phyloP scores from a whole-genome alignment of 2,329 filamentous ascomycete species.

The Aurifilum marmelostoma region DNA sequence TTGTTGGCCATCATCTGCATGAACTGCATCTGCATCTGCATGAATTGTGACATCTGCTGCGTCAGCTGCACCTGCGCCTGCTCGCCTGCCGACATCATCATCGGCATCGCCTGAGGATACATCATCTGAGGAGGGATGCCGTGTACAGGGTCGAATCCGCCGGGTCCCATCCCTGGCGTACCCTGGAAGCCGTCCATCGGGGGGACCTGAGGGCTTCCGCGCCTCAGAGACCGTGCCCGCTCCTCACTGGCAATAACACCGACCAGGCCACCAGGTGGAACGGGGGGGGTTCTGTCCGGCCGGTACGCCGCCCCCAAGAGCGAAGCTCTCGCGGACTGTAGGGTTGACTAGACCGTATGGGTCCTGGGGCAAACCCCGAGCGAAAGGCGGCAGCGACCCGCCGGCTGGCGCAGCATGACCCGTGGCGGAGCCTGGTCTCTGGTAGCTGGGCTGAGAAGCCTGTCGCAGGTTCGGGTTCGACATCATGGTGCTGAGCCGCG shows the following conservation, averaged over 20 bases:
- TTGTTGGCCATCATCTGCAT: slow-evolving; percentile 76
- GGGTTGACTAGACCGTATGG: slow-evolving; percentile 80
- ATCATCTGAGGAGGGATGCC: slow-evolving; percentile 56
- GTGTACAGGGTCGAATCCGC: slow-evolving; percentile 51
- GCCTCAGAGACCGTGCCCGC: slow-evolving; percentile 73
- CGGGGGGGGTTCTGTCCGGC: slow-evolving; percentile 43
- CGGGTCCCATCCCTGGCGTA: slow-evolving; percentile 42
- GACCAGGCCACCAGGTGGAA: slow-evolving; percentile 77
- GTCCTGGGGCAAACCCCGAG: slow-evolving; percentile 78
- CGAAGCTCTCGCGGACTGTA: slow-evolving; percentile 73
- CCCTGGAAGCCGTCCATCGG: slow-evolving; percentile 57
- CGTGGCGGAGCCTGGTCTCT: slow-evolving; percentile 59
- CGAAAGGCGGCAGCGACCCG: slow-evolving; percentile 75
- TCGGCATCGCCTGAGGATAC: slow-evolving; percentile 43
- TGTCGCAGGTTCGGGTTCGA: slow-evolving; percentile 74
- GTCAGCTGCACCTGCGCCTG: slow-evolving; percentile 80
- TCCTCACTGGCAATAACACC: slow-evolving; percentile 89
- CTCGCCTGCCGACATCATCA: slow-evolving; percentile 59
- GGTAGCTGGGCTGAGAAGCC: slow-evolving; percentile 48
- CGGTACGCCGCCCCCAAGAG: slow-evolving; percentile 63
- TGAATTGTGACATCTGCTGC: slow-evolving; percentile 83
- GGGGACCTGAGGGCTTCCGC: slow-evolving; percentile 77
- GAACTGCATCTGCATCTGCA: slow-evolving; percentile 94
- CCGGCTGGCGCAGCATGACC: slow-evolving; percentile 53
- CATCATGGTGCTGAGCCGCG: slow-evolving; percentile 63